Evolutionary conservation across 2,329 filamentous ascomycete genomes (phyloP).

Genomic region (Diaporthe longicolla): DNA sequence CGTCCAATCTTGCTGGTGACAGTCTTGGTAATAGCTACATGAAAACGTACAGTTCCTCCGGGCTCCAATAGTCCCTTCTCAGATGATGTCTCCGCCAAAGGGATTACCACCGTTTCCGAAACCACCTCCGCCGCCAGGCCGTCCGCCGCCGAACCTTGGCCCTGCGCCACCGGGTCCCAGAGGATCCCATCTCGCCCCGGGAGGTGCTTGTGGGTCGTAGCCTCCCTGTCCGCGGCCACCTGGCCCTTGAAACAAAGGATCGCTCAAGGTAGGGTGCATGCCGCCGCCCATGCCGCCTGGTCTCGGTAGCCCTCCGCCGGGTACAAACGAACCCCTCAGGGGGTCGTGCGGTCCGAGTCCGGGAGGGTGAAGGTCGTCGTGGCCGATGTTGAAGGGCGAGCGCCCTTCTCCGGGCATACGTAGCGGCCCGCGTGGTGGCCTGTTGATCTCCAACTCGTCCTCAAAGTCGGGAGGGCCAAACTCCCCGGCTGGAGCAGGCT

Average conservation of each 20-base stretch:
- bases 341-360: conserved; percentile 90
- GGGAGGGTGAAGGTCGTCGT: conserved; percentile 89
- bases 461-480: conserved; percentile 93
- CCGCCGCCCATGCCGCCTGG: conserved; percentile 75
- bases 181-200: conserved; percentile 93
- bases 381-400: conserved; percentile 80
- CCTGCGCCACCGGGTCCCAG: conserved; percentile 74
- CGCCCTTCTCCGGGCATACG: conserved; percentile 55
- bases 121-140: conserved; percentile 57
- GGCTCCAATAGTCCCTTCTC: conserved; percentile 7
- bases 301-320: conserved; percentile 69
- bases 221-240: conserved; percentile 60
- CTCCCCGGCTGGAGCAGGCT: conserved; percentile 77
- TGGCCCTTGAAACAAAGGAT: conserved; percentile 82
- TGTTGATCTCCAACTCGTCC: conserved; percentile 88
- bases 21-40: background rate
- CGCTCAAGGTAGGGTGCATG: conserved; percentile 97
- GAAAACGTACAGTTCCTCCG: background rate
- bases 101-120: conserved; percentile 47
- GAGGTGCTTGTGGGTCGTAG: conserved; percentile 82
- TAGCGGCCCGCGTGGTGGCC: conserved; percentile 67
- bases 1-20: conserved; percentile 24
- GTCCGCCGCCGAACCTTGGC: conserved; percentile 61
- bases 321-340: conserved; percentile 75
- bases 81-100: conserved; percentile 53